Base-by-base conservation (phyloP, 2,329 filamentous ascomycete genomes). In the Dactylellina haptotyla region DNA sequence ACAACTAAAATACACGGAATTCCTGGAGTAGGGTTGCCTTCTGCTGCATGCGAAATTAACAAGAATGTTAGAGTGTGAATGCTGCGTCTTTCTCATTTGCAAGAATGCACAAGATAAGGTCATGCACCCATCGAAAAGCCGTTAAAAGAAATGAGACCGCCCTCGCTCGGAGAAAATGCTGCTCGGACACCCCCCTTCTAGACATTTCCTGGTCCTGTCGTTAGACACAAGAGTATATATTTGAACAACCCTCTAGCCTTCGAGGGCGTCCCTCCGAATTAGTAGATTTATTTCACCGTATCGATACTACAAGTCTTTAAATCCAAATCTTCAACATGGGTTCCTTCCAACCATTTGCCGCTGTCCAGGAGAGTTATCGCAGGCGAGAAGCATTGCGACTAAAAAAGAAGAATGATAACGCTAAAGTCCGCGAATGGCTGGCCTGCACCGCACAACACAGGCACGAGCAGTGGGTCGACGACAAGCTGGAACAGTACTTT, bases 401-500 rank as follows among this genome's bases (percentile, higher is more conserved):
- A 6, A 72, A 72, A 32, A 58, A 43, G 53, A 72, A 65, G 26
- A 56, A 53, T 46, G 67, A 72, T 54, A 65, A 50, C n/a, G 67
- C 59, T 20, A 72, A 62, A 23, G 61, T 72, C 12, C 62, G 53
- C 18, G 59, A 72, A 28, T 72, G 67, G 67, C 54, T 72, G 39
- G 59, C 48, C 12, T 65, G 48, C 25, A 72, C 67, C 18, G 67
- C 59, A 25, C 67, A 72, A 53, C 53, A 72, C 45, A 58, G 45
- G 30, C 59, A 72, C 39, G 67, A 72, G 25, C 64, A 69, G n/a
- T 72, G 67, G 67, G 23, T 72, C n/a, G 67, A 72, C 23, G 67
- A 65, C 30, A 59, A 72, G 14, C 26, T 72, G 20, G 67, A 72
- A n/a, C 45, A 51, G 18, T 64, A 65, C 25, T 23, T 65, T 5